Base-by-base conservation (phyloP, 1,284 basidiomycete genomes). In the Cryptococcus jaspeensis region DNA sequence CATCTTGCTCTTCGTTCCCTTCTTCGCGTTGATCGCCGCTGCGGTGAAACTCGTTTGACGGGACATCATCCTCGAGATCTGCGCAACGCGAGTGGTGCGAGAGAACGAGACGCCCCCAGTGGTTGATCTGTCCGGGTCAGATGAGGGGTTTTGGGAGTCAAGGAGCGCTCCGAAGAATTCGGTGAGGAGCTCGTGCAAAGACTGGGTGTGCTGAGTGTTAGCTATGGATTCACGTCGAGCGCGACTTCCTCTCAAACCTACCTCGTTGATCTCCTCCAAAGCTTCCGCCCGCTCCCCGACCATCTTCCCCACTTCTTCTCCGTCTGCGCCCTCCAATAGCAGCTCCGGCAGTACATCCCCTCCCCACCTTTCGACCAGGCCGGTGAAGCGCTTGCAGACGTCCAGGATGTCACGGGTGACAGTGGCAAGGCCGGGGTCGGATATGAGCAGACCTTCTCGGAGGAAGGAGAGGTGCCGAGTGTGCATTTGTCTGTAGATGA, bases 281-380 rank as follows among this genome's bases (percentile, higher is more conserved):
- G 85, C 78, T 9, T 72, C 67, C 72, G 83, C 83, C 47, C 90
- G 82, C 65, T 90, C 87, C 61, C 81, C 80, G 0, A 92, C 87
- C 81, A 87, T 80, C 40, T 79, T 79, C 4, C 86, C 88, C 9
- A 90, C 84, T 54, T 81, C 81, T 16, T 77, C 79, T 3, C 79
- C 83, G 15, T 82, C 82, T 4, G 70, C 70, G 5, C 88, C 89
- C 66, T 92, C 90, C 60, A 85, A 86, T 40, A 93, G 76, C 42
- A 93, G 79, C 0, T 87, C 88, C 11, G 92, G 92, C 1, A 94
- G 79, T 3, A 94, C 84, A 69, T 94, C 90, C 0, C 90, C 92
- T n/a, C 89, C 89, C 92, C 92, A 95, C 47, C 90, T 79, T 74
- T 93, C 91, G 0, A 93, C 84, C 57, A 90, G 84, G 8, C 85